These are phyloP conservation scores for Fagopyrum tataricum DNA, from an alignment of 148 eudicot genomes.

Conservation along the genomic window DNA sequence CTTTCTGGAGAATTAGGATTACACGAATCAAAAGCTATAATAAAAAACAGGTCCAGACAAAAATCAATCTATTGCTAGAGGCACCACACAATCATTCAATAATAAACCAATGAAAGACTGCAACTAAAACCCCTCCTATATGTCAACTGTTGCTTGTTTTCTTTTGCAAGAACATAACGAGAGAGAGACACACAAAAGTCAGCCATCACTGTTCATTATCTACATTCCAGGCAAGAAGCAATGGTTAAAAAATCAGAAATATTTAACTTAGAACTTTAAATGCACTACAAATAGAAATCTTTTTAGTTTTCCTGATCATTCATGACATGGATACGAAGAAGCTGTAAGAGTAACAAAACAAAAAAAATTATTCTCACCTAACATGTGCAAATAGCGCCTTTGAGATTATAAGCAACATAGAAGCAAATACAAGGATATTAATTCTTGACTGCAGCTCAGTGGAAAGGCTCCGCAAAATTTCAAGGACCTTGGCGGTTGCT, in stretches of 20 bases:
- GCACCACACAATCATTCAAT: not conserved
- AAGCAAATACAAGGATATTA: slow-evolving; percentile 79
- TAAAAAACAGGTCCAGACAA: not conserved
- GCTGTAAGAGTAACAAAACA: not conserved
- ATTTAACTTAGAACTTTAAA: not conserved
- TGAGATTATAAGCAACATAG: slow-evolving; percentile 87
- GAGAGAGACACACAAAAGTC: not conserved
- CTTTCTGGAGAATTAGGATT: not conserved
- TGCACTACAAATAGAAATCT: not conserved
- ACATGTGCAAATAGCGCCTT: slow-evolving; percentile 93
- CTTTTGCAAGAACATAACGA: not conserved
- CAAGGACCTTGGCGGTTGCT: slow-evolving; percentile 76
- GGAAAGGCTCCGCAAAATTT: slow-evolving; percentile 71
- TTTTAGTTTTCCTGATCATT: not conserved
- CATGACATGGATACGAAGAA: not conserved
- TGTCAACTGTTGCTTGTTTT: not conserved
- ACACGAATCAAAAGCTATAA: not conserved
- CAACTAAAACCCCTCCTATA: not conserved
- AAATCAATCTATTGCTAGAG: not conserved
- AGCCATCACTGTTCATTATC: not conserved
- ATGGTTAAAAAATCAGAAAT: not conserved
- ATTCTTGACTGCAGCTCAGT: slow-evolving; percentile 67
- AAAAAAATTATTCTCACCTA: slow-evolving; percentile 45
- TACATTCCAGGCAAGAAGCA: not conserved
- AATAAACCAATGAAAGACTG: slow-evolving; percentile 3